Conservation (phyloP, 768 basidiomycete species). For the Russula emetica region DNA sequence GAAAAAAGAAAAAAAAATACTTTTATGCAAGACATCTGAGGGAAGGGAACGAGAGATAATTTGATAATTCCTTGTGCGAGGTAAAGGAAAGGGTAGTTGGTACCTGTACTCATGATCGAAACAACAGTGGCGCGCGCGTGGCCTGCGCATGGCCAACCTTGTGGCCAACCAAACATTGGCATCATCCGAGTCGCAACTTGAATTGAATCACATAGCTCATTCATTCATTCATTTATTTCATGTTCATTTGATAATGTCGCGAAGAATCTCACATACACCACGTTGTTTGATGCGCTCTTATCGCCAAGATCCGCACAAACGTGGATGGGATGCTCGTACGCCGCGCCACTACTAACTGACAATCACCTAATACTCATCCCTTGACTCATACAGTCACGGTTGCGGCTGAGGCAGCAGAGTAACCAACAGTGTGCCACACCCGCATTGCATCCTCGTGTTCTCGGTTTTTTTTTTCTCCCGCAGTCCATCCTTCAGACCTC, state of each 20-base stretch:
- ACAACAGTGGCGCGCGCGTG: background rate
- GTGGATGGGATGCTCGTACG: too few relatives aligned
- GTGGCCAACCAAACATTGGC: background rate
- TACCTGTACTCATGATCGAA: background rate
- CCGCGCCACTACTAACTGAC: too few relatives aligned
- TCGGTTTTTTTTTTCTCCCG: background rate
- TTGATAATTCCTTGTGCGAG: background rate
- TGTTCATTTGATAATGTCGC: background rate
- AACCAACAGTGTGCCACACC: background rate
- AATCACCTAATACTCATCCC: too few relatives aligned
- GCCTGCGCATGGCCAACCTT: background rate
- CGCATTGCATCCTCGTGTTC: background rate
- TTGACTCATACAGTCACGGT: too few relatives aligned
- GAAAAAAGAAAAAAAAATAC: too few relatives aligned
- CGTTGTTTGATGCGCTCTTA: background rate
- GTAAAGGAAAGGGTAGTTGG: background rate
- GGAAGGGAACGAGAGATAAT: background rate
- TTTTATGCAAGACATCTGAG: too few relatives aligned
- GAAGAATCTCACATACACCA: background rate
- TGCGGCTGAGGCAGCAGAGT: background rate
- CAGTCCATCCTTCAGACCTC: background rate
- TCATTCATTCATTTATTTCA: background rate
- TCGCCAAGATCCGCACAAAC: too few relatives aligned
- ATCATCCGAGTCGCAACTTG: too few relatives aligned
- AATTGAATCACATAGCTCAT: background rate